These are phyloP conservation scores for Verticillium dahliae DNA, from an alignment of 2,329 filamentous ascomycete genomes.

Conservation along the genomic window DNA sequence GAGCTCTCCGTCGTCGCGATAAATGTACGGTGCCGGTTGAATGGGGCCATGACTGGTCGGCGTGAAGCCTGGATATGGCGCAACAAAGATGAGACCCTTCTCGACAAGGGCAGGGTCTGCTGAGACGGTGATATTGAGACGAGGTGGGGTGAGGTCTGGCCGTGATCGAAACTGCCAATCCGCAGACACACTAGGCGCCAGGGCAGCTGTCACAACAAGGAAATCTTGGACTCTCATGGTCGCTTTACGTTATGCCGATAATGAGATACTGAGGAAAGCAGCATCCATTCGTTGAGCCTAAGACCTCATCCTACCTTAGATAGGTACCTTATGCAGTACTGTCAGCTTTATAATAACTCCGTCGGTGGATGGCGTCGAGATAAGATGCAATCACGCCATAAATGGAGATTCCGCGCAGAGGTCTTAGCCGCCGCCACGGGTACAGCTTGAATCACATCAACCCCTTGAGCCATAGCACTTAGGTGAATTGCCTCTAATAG, in stretches of 20 bases:
- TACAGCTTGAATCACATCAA: no score
- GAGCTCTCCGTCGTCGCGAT: conserved; percentile 45
- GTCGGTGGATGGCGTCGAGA: not conserved
- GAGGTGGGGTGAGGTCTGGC: conserved; percentile 23
- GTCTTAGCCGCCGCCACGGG: not conserved
- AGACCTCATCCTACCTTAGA: no score
- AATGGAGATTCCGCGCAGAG: not conserved
- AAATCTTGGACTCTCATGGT: no score
- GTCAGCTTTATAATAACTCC: no score
- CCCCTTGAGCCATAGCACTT: no score
- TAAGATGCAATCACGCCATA: not conserved
- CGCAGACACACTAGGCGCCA: conserved; percentile 3
- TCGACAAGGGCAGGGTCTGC: conserved; percentile 28
- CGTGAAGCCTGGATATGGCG: conserved; percentile 28
- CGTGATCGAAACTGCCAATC: conserved; percentile 12
- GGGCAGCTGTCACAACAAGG: not conserved
- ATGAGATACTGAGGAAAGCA: not conserved
- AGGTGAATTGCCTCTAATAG: no score
- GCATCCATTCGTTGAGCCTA: not conserved
- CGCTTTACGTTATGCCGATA: no score
- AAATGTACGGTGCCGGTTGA: conserved; percentile 49
- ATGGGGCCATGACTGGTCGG: conserved; percentile 35
- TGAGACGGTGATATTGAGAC: conserved; percentile 34
- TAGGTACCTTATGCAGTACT: no score
- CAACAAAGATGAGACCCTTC: conserved; percentile 36